Percentiles rank a stretch among this genome's conserved stretches.
Conservation (phyloP, 257 asterid species). For the Forsythia suspensa region DNA sequence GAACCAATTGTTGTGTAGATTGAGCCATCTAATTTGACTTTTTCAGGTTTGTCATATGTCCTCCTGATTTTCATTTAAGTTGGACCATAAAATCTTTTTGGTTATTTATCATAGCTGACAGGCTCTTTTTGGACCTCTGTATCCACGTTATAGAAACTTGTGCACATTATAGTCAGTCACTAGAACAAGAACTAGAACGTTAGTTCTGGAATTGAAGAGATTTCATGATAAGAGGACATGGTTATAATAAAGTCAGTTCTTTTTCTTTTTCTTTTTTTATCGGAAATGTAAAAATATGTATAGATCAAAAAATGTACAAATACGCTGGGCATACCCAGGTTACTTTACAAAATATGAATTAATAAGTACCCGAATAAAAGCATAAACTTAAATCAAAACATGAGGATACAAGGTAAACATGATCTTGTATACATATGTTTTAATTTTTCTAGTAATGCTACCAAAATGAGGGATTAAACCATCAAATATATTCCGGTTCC, state of each 20-base stretch:
- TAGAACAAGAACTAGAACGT: background rate
- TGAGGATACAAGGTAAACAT: too few relatives aligned
- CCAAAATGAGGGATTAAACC: too few relatives aligned
- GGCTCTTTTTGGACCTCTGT: background rate
- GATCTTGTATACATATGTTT: too few relatives aligned
- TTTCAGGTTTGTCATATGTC: conserved; percentile 7
- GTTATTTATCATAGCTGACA: background rate
- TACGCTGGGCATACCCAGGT: too few relatives aligned
- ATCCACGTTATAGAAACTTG: background rate
- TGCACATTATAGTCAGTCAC: background rate
- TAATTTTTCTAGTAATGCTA: too few relatives aligned
- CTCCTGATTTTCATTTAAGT: conserved; percentile 8
- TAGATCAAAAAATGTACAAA: too few relatives aligned
- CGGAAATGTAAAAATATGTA: too few relatives aligned
- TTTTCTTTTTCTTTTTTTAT: background rate
- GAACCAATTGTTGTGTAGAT: conserved; percentile 46
- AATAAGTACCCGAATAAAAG: too few relatives aligned
- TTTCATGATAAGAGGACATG: background rate
- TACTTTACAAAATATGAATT: too few relatives aligned
- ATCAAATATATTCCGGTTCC: too few relatives aligned
- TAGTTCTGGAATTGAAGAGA: background rate
- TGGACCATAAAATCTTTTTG: background rate
- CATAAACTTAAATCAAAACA: too few relatives aligned
- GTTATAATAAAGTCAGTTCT: background rate
- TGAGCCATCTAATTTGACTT: background rate